Evolutionary conservation across 805 yeast genomes (phyloP).

Genomic region (Wickerhamiella cacticola): DNA sequence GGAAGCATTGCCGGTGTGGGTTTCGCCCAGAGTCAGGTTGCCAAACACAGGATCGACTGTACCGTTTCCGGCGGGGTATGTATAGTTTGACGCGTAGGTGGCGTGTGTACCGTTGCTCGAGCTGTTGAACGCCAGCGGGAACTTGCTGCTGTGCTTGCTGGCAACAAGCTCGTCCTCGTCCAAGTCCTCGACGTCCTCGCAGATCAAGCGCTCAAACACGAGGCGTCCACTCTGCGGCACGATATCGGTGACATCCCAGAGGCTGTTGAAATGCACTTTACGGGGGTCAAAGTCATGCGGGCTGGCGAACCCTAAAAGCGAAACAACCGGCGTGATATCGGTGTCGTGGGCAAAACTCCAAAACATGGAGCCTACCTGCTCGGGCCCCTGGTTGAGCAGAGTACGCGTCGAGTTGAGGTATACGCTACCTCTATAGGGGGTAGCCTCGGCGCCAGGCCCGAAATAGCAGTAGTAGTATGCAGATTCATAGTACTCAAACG

Average conservation of each 20-base stretch:
- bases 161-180: not conserved
- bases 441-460: constrained; percentile 26
- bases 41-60: not conserved
- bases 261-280: constrained; percentile 35
- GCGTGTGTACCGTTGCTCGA: constrained; percentile 14
- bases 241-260: constrained; percentile 37
- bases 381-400: constrained; percentile 34
- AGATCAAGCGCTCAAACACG: constrained; percentile 29
- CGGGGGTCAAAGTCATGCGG: constrained; percentile 29
- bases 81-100: constrained; percentile 13
- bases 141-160: constrained; percentile 13
- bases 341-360: constrained; percentile 49
- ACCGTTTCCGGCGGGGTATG: constrained; percentile 13
- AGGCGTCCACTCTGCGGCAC: constrained; percentile 26
- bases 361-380: constrained; percentile 31
- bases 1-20: not conserved
- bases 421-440: constrained; percentile 33
- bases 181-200: constrained; percentile 28
- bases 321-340: constrained; percentile 39
- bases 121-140: constrained; percentile 21
- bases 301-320: constrained; percentile 39
- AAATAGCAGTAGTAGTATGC: constrained; percentile 23
- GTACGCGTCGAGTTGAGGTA: constrained; percentile 39
- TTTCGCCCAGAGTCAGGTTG: constrained; percentile 1
- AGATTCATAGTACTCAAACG: constrained; percentile 22